Evolutionary conservation across 805 yeast species (phyloP).

Genomic region (Saccharomycopsis sp.): DNA sequence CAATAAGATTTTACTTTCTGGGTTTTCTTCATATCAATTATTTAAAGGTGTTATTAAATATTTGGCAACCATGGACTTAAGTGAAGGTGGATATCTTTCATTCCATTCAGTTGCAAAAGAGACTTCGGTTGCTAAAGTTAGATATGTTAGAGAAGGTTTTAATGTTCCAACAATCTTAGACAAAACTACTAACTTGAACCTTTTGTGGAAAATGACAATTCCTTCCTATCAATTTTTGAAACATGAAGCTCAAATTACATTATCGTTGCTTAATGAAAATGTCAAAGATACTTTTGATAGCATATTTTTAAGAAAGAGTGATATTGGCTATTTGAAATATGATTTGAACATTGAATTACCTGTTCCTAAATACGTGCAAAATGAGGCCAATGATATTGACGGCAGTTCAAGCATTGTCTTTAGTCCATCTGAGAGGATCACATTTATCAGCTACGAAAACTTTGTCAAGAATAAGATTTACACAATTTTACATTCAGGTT

Average conservation of each 20-base stretch:
- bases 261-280: constrained; percentile 57
- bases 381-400: constrained; percentile 49
- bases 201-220: constrained; percentile 73
- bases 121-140: constrained; percentile 29
- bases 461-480: constrained; percentile 56
- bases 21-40: constrained; percentile 87
- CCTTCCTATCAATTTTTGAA: constrained; percentile 57
- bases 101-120: constrained; percentile 40
- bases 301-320: constrained; percentile 57
- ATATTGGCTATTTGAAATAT: constrained; percentile 47
- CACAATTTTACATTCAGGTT: constrained; percentile 47
- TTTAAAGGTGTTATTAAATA: constrained; percentile 84
- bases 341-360: constrained; percentile 57
- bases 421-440: constrained; percentile 65
- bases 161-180: constrained; percentile 72
- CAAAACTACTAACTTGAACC: constrained; percentile 66
- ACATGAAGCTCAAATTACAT: constrained; percentile 62
- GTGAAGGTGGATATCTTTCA: constrained; percentile 55
- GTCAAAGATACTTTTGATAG: constrained; percentile 77
- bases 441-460: constrained; percentile 63
- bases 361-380: constrained; percentile 27
- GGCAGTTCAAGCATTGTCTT: constrained; percentile 39
- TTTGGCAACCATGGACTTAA: constrained; percentile 72
- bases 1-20: constrained; percentile 70
- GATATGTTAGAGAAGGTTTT: constrained; percentile 48